Evolutionary conservation across 345 rosid genomes (phyloP).

Genomic region (Brassica napus): DNA sequence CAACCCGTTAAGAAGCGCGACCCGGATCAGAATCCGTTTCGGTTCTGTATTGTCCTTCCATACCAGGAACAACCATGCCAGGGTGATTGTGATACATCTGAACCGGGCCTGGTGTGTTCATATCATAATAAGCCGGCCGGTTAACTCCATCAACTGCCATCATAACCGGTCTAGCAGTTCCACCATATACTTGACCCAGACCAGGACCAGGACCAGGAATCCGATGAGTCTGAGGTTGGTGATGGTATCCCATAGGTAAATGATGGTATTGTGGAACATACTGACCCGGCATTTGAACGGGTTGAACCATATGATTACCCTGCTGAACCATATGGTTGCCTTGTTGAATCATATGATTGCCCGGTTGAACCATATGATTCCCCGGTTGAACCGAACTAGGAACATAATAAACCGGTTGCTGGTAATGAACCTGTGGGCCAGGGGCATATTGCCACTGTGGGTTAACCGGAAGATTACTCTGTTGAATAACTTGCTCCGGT

Average conservation of each 20-base stretch:
- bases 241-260: constrained; percentile 68
- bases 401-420: constrained; percentile 69
- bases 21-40: constrained; percentile 50
- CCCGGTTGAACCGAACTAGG: constrained; percentile 51
- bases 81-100: constrained; percentile 47
- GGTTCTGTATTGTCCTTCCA: constrained; percentile 51
- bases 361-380: constrained; percentile 52
- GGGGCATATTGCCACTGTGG: constrained; percentile 57
- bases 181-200: constrained; percentile 61
- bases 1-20: constrained; percentile 41
- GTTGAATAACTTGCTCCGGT: constrained; percentile 45
- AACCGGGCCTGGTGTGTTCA: constrained; percentile 52
- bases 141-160: constrained; percentile 53
- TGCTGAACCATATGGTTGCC: constrained; percentile 56
- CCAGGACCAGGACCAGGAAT: constrained; percentile 49
- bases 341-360: constrained; percentile 44
- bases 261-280: constrained; percentile 67
- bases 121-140: constrained; percentile 67
- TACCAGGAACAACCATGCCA: constrained; percentile 59
- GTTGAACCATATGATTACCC: constrained; percentile 54
- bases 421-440: constrained; percentile 50
- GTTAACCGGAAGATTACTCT: constrained; percentile 47
- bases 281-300: constrained; percentile 48
- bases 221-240: constrained; percentile 48
- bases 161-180: constrained; percentile 50